These are phyloP conservation scores for Geum urbanum DNA, from an alignment of 306 rosid species.

Conservation along the genomic window DNA sequence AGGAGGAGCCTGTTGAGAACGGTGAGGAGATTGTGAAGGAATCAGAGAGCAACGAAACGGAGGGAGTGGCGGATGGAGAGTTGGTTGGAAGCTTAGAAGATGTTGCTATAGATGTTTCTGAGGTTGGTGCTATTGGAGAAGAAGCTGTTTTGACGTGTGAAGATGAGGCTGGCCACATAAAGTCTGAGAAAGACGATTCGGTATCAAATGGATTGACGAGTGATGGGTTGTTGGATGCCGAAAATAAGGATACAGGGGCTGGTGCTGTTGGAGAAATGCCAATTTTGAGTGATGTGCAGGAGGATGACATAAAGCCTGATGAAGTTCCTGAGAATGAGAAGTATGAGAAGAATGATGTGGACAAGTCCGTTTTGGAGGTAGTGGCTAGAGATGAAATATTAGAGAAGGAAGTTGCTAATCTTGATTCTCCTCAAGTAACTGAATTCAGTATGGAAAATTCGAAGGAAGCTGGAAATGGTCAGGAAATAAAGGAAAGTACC, in stretches of 20 bases:
- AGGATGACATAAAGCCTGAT: conserved; percentile 21
- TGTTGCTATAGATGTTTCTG: conserved; percentile 36
- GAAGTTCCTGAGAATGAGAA: conserved; percentile 18
- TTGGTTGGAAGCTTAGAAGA: conserved; percentile 24
- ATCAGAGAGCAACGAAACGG: conserved; percentile 22
- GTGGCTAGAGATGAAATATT: conserved; percentile 21
- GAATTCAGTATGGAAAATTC: conserved; percentile 32
- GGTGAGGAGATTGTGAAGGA: conserved; percentile 31
- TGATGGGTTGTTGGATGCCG: conserved; percentile 20
- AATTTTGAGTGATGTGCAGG: conserved; percentile 28
- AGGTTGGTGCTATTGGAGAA: conserved; percentile 27
- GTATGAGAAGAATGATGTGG: conserved; percentile 38
- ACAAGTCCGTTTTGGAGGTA: conserved; percentile 27
- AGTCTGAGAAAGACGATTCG: conserved; percentile 23
- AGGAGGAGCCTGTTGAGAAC: conserved; percentile 5
- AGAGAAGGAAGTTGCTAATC: conserved; percentile 31
- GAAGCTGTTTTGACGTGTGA: conserved; percentile 27
- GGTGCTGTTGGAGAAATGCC: conserved; percentile 27
- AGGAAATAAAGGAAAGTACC: conserved; percentile 29
- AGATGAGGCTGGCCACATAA: conserved; percentile 16
- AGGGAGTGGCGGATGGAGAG: conserved; percentile 19
- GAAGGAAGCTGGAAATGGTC: conserved; percentile 26
- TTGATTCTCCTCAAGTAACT: conserved; percentile 33
- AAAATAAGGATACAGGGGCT: conserved; percentile 31
- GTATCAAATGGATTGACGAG: conserved; percentile 25